Percentiles rank a stretch among this genome's conserved stretches.
phyloP scores from a whole-genome alignment of 495 filamentous ascomycete species.

The Cudoniella acicularis region DNA sequence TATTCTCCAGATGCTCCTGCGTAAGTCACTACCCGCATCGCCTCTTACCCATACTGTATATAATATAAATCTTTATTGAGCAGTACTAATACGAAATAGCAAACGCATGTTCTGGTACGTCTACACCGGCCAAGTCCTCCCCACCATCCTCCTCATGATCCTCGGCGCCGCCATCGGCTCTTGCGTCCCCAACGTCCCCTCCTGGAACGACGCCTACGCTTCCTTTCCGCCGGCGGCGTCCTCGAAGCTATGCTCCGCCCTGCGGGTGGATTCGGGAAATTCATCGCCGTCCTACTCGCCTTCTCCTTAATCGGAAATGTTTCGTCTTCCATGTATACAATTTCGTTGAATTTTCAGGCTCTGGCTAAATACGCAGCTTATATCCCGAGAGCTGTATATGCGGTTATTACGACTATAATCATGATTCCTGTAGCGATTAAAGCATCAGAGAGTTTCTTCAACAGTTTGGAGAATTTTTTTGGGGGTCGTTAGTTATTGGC shows the following conservation, averaged over 20 bases:
- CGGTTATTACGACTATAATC: constrained; percentile 34
- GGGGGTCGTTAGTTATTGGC: constrained; percentile 55
- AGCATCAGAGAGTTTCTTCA: constrained; percentile 36
- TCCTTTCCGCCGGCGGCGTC: constrained; percentile 46
- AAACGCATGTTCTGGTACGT: constrained; percentile 41
- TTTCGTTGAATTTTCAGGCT: constrained; percentile 53
- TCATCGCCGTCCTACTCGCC: constrained; percentile 49
- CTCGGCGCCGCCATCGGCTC: constrained; percentile 52
- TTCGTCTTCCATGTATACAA: constrained; percentile 42
- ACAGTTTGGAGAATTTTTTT: constrained; percentile 51
- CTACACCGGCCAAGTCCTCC: constrained; percentile 42
- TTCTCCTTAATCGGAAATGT: constrained; percentile 52
- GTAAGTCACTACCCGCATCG: constrained; percentile 31
- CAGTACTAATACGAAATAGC: constrained; percentile 15
- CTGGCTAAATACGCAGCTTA: constrained; percentile 10
- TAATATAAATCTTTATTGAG: neutral
- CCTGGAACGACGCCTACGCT: constrained; percentile 44
- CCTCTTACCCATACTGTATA: neutral
- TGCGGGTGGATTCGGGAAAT: constrained; percentile 52
- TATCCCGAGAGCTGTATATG: constrained; percentile 42
- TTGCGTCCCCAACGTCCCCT: constrained; percentile 35
- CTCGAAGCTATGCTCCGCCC: constrained; percentile 50
- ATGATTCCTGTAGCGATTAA: constrained; percentile 35
- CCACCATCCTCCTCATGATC: constrained; percentile 35
- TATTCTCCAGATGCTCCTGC: constrained; percentile 41